These are phyloP conservation scores for Coprinopsis strossmayeri DNA, from an alignment of 768 basidiomycete genomes.

Conservation along the genomic window DNA sequence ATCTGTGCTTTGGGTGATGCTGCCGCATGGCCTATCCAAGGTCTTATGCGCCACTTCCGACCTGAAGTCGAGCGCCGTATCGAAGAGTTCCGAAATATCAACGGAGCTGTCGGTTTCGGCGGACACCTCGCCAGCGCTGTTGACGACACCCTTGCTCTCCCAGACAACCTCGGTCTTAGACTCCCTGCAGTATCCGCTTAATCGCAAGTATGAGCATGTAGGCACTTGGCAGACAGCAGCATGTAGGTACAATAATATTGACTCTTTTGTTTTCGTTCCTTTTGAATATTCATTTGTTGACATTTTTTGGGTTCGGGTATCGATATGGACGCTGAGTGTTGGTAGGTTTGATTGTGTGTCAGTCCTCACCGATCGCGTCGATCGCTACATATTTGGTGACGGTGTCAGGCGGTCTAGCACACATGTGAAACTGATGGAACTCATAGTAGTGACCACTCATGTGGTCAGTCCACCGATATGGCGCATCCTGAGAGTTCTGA, in stretches of 20 bases:
- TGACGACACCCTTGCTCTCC: conserved; percentile 63
- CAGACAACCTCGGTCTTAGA: conserved; percentile 67
- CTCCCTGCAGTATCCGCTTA: background rate
- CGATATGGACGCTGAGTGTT: background rate
- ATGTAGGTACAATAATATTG: background rate
- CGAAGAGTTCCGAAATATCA: conserved; percentile 59
- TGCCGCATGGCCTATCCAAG: conserved; percentile 98
- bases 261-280: background rate
- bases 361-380: background rate
- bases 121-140: conserved; percentile 64
- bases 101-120: conserved; percentile 87
- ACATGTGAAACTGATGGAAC: background rate
- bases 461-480: too few species aligned
- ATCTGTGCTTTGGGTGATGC: conserved; percentile 97
- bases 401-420: background rate
- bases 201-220: too few species aligned
- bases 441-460: too few species aligned
- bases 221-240: background rate
- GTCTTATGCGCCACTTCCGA: conserved; percentile 95
- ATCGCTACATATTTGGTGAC: background rate
- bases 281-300: background rate
- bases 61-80: conserved; percentile 92
- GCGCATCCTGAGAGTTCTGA: too few species aligned
- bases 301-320: background rate
- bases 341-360: background rate